Evolutionary conservation across 257 asterid genomes (phyloP).

Genomic region (Avicennia marina): DNA sequence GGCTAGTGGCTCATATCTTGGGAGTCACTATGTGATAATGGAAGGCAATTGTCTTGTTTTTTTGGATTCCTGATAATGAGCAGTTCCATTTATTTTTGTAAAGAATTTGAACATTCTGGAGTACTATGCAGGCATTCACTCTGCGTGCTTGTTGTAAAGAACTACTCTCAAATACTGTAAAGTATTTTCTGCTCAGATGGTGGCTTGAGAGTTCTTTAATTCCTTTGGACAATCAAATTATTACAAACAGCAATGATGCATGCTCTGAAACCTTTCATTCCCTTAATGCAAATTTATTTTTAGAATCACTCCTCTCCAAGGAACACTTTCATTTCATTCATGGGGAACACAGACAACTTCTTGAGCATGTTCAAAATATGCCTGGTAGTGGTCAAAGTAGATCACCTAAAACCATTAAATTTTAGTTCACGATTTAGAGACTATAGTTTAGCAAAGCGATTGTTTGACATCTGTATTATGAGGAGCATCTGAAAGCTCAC

Average conservation of each 20-base stretch:
- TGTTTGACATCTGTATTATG: neutral
- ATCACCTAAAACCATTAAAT: conserved; percentile 27
- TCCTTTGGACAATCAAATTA: conserved; percentile 33
- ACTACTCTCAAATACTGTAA: conserved; percentile 60
- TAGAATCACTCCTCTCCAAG: conserved; percentile 49
- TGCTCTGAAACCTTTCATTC: conserved; percentile 49
- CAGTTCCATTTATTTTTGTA: conserved; percentile 67
- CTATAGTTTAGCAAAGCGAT: conserved; percentile 17
- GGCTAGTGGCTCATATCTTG: conserved; percentile 52
- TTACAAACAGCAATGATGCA: conserved; percentile 34
- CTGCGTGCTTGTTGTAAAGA: conserved; percentile 49
- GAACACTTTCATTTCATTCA: conserved; percentile 47
- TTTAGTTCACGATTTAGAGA: conserved; percentile 24
- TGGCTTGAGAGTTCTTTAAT: conserved; percentile 41
- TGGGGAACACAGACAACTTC: conserved; percentile 46
- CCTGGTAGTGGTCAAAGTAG: conserved; percentile 39
- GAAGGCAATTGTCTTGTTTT: conserved; percentile 54
- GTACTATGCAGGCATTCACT: conserved; percentile 57
- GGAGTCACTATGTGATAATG: conserved; percentile 58
- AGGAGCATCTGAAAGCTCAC: neutral
- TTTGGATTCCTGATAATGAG: conserved; percentile 64
- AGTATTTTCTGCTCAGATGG: conserved; percentile 61
- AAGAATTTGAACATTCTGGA: conserved; percentile 69
- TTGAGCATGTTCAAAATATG: conserved; percentile 44
- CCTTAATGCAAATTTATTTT: conserved; percentile 41